Base-by-base conservation (phyloP, 768 basidiomycete species). In the Amanita jacksonii region DNA sequence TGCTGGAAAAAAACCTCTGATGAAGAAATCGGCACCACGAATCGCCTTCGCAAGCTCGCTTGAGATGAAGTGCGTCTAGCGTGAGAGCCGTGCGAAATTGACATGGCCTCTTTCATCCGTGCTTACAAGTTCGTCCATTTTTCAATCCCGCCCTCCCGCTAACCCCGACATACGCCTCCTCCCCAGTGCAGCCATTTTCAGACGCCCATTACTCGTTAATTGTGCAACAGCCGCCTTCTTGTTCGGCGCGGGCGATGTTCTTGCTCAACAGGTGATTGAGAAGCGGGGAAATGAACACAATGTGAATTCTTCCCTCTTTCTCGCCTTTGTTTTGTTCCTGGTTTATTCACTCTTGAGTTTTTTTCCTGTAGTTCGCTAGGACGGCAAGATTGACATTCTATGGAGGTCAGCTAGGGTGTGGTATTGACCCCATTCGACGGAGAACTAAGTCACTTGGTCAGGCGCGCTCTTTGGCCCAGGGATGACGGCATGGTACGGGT, bases 191-290 rank as follows among this genome's bases (percentile, higher is more conserved):
- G 62, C 72, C 15, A 69, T 86, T 16, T 60, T 81, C 40, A 73
- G 78, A 8, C 68, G 75, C 9, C 84, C 85, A 0, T 66, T 83
- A 64, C 43, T 76, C 13, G 63, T 77, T 2, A 81, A 85, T 51
- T 83, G 78, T 45, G 60, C 63, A 0, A 83, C 83, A 0, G 81
- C 81, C 0, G 75, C 72, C 1, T 52, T 81, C 40, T 64, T 89
- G 7, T 89, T 88, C 50, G 80, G 83, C 34, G 66, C 73, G 5
- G 86, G 85, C 16, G 88, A 90, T 56, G 53, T 91, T 1, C 73
- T 93, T 33, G 91, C 91, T 0, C 91, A 96, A 61, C 92, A 94
- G 60, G 73, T 65, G 1, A 73, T 93, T 15, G 92, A 93, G 56
- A 68, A 67, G 54, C 74, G 67, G 51, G 86, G 88, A 16, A 66